Base-by-base conservation (phyloP, 805 yeast species). In the Dipodascus albidus region DNA sequence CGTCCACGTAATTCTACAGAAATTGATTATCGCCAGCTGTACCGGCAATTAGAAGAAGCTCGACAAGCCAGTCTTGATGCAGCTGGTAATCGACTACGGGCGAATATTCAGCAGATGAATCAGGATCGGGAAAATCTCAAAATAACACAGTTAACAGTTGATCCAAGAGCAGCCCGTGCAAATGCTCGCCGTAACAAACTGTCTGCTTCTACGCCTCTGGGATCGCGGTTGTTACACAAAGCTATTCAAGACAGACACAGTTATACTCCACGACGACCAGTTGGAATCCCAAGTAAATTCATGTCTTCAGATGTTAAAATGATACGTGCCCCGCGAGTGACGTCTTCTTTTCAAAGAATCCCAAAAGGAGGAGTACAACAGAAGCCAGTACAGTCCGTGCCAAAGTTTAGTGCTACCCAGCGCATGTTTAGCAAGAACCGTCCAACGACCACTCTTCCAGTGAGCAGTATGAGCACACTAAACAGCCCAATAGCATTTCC, bases 51-150 rank as follows among this genome's bases (percentile, higher is more conserved):
- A 52, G 55, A 20, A 55, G 67, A 58, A 56, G 79, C 73, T 53
- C 79, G 74, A 50, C 73, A 76, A 51, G 73, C 72, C 2, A 78
- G 71, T 55, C 58, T 75, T 54, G 73, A 72, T 49, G 69, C 71
- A 9, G 77, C 74, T 51, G 72, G 76, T 52, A 67, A 67, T 21
- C 56, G 72, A 27, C 59, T 68, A 22, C 58, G 64, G 3, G 58
- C 57, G 21, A 62, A 61, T 47, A 66, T 66, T 57, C 56, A 58
- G 33, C 60, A 61, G 56, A 55, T 57, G 54, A 57, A 59, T 23
- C 35, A 57, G 50, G 64, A 62, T 44, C 61, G 61, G 47, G 63
- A 56, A n/a, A 59, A 62, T 8, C 27, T 57, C 33, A 59, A 57
- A 3, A 59, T 61, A 22, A 58, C 60, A 2, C 27, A 59, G 15